Conservation (phyloP, 148 eudicot genomes). For the Cornus controversa region DNA sequence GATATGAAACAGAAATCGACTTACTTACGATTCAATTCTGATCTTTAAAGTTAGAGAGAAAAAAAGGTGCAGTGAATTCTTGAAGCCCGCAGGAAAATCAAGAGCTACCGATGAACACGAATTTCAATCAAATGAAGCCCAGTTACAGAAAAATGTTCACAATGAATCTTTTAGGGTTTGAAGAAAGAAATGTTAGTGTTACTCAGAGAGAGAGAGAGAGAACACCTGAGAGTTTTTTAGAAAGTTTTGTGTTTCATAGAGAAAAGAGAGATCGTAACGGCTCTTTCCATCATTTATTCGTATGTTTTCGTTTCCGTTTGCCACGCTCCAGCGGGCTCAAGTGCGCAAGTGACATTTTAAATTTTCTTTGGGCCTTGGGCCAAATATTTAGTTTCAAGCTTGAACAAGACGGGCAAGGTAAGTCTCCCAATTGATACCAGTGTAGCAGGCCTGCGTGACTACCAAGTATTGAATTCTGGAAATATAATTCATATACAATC, state of each 20-base stretch:
- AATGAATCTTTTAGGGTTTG: not conserved
- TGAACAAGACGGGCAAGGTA: too few species aligned
- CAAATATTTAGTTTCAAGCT: not conserved
- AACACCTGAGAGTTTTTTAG: not conserved
- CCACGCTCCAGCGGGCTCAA: not conserved
- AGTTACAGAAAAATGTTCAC: not conserved
- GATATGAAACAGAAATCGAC: not conserved
- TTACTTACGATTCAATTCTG: not conserved
- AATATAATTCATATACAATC: too few species aligned
- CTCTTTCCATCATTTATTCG: conserved; percentile 8
- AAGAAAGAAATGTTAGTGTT: not conserved
- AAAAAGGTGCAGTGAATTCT: not conserved
- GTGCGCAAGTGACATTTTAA: not conserved
- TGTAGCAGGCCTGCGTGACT: too few species aligned
- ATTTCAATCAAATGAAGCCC: conserved; percentile 1
- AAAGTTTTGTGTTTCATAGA: not conserved
- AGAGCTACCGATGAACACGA: conserved; percentile 3
- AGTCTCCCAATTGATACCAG: too few species aligned
- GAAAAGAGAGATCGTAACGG: conserved; percentile 18
- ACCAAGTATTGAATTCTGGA: too few species aligned
- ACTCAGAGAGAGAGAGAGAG: conserved; percentile 2
- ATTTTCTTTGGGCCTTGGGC: not conserved
- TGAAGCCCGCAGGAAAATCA: conserved; percentile 7
- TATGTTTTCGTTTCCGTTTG: not conserved
- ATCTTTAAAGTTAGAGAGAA: not conserved